A percentile compares a stretch with the other conserved stretches of the same genome.
These are phyloP conservation scores for Melaleuca quinquenervia DNA, from an alignment of 345 rosid species.

Conservation along the genomic window DNA sequence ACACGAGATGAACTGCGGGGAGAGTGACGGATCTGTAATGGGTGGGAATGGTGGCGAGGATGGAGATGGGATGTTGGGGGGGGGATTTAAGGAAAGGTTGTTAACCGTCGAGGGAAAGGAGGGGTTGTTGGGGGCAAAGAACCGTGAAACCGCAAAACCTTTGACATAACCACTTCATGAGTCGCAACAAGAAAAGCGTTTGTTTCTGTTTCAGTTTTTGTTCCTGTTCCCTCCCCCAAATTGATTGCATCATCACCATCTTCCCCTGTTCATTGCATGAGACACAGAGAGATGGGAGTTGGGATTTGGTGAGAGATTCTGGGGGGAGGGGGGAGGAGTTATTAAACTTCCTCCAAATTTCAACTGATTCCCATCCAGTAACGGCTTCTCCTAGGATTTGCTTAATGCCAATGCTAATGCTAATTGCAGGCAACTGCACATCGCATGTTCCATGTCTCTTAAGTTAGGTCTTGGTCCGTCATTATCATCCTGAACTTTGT, in stretches of 20 bases:
- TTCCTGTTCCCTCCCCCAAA: not conserved
- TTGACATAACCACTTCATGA: constrained; percentile 9
- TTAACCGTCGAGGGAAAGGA: constrained; percentile 7
- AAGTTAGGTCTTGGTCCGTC: not conserved
- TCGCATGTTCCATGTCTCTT: not conserved
- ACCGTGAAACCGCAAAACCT: constrained; percentile 37
- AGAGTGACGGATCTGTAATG: not conserved
- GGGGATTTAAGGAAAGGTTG: not conserved
- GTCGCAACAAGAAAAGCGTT: not conserved
- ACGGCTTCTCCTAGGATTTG: not conserved
- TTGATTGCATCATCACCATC: not conserved
- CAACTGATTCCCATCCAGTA: not conserved
- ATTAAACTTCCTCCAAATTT: not conserved
- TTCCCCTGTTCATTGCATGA: not conserved
- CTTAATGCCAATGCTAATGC: not conserved
- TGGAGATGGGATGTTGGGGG: not conserved
- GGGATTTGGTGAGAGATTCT: not conserved
- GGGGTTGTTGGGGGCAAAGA: constrained; percentile 8
- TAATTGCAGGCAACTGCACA: not conserved
- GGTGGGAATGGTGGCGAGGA: not conserved
- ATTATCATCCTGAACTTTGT: not conserved
- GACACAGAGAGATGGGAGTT: not conserved
- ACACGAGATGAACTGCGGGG: not conserved
- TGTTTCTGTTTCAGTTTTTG: not conserved
- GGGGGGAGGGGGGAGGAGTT: not conserved